Evolutionary conservation across 2,329 filamentous ascomycete species (phyloP).

Genomic region (Penicillium paneum): DNA sequence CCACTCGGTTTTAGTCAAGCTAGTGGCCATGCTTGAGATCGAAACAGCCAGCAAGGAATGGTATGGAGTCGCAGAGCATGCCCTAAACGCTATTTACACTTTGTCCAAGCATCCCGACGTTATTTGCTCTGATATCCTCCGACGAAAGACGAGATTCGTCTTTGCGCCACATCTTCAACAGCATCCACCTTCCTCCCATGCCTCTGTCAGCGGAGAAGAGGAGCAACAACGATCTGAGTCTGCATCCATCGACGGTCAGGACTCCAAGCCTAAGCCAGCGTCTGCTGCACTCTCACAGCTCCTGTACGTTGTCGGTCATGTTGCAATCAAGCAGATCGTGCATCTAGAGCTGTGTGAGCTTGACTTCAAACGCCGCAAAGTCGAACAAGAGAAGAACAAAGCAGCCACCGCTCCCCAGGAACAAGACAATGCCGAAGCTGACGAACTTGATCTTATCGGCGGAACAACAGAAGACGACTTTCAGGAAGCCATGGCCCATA

Average conservation of each 20-base stretch:
- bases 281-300: constrained; percentile 79
- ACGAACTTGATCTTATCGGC: constrained; percentile 93
- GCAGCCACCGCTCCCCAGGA: constrained; percentile 45
- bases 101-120: constrained; percentile 92
- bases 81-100: constrained; percentile 90
- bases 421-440: constrained; percentile 63
- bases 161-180: constrained; percentile 54
- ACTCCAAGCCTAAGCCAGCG: constrained; percentile 60
- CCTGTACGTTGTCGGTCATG: constrained; percentile 90
- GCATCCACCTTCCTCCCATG: constrained; percentile 26
- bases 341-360: constrained; percentile 96
- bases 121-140: constrained; percentile 85
- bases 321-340: constrained; percentile 98
- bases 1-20: constrained; percentile 75
- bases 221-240: constrained; percentile 35
- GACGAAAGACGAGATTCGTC: constrained; percentile 79
- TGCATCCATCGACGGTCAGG: constrained; percentile 33
- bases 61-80: constrained; percentile 91
- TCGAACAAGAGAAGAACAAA: constrained; percentile 49
- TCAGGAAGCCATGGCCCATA: constrained; percentile 78
- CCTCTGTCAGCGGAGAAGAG: constrained; percentile 32
- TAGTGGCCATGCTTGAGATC: constrained; percentile 82
- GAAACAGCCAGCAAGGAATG: constrained; percentile 90
- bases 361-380: constrained; percentile 94
- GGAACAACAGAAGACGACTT: constrained; percentile 95